Percentiles rank a stretch among this genome's conserved stretches.
Conservation (phyloP, 2,329 filamentous ascomycete species). For the Nemania diffusa region DNA sequence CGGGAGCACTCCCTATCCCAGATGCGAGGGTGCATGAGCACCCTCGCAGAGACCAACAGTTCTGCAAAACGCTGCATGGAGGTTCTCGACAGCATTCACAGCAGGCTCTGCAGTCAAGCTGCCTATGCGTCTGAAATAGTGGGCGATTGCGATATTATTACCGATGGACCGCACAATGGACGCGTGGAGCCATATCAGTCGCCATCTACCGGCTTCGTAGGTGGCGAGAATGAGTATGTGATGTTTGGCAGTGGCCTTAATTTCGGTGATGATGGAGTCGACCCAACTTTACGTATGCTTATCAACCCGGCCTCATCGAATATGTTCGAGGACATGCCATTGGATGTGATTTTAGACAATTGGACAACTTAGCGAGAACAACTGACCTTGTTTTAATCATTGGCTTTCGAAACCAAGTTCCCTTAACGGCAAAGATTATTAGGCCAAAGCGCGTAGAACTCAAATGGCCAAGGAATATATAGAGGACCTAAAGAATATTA, state of each 20-base stretch:
- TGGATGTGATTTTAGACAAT: conserved; percentile 20
- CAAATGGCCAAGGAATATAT: too few species aligned
- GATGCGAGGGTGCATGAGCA: neutral
- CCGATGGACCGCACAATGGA: neutral
- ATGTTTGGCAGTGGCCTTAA: neutral
- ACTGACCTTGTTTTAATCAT: too few species aligned
- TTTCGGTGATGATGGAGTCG: conserved; percentile 1
- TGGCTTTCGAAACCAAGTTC: too few species aligned
- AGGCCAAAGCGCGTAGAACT: too few species aligned
- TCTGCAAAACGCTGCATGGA: conserved; percentile 20
- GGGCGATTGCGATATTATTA: neutral
- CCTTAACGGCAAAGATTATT: too few species aligned
- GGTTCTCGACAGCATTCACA: conserved; percentile 18
- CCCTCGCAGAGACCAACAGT: conserved; percentile 3
- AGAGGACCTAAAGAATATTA: too few species aligned
- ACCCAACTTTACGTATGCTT: conserved; percentile 18
- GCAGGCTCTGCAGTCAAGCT: conserved; percentile 1
- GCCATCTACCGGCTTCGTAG: neutral
- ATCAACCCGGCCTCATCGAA: conserved; percentile 21
- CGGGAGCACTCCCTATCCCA: conserved; percentile 5
- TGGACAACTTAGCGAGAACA: conserved; percentile 9
- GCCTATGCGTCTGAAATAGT: neutral
- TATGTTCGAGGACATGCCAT: conserved; percentile 19
- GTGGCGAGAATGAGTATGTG: neutral
- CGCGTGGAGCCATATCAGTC: neutral